Conservation (phyloP, 805 yeast species). For the Candida qinlingensis region DNA sequence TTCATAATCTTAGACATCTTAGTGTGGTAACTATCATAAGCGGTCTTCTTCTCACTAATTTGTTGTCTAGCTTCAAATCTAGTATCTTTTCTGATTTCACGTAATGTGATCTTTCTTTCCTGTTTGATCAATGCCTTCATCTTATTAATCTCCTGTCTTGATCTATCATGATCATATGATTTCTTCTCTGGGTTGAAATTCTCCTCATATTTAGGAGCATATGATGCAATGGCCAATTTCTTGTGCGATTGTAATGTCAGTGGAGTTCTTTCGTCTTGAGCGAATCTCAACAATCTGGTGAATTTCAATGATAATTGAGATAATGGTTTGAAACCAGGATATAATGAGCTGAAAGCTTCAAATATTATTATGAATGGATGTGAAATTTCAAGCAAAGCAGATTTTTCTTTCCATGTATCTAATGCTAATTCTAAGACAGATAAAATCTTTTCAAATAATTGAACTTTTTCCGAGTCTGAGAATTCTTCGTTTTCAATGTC, state of each 20-base stretch:
- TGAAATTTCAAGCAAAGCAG: slow-evolving; percentile 56
- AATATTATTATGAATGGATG: slow-evolving; percentile 41
- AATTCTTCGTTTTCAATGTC: slow-evolving; percentile 22
- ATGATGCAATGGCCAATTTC: slow-evolving; percentile 77
- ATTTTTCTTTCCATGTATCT: slow-evolving; percentile 55
- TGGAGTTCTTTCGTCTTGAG: slow-evolving; percentile 53
- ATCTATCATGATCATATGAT: slow-evolving; percentile 78
- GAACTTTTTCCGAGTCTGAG: slow-evolving; percentile 24
- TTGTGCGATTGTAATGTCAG: slow-evolving; percentile 77
- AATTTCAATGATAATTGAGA: slow-evolving; percentile 38
- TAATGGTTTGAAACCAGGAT: slow-evolving; percentile 31
- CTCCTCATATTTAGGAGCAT: slow-evolving; percentile 90
- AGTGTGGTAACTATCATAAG: slow-evolving; percentile 75
- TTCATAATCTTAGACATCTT: slow-evolving; percentile 86
- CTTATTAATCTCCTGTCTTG: slow-evolving; percentile 78
- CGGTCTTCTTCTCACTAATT: slow-evolving; percentile 68
- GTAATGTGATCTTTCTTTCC: slow-evolving; percentile 82
- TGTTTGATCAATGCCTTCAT: slow-evolving; percentile 82
- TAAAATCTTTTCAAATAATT: slow-evolving; percentile 26
- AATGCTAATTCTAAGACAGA: slow-evolving; percentile 27
- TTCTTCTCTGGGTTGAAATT: slow-evolving; percentile 94
- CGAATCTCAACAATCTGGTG: slow-evolving; percentile 43
- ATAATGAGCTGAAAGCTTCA: slow-evolving; percentile 32
- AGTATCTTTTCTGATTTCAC: slow-evolving; percentile 86
- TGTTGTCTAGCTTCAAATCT: slow-evolving; percentile 83